Evolutionary conservation across 306 rosid genomes (phyloP).

Genomic region (Rubus idaeus): DNA sequence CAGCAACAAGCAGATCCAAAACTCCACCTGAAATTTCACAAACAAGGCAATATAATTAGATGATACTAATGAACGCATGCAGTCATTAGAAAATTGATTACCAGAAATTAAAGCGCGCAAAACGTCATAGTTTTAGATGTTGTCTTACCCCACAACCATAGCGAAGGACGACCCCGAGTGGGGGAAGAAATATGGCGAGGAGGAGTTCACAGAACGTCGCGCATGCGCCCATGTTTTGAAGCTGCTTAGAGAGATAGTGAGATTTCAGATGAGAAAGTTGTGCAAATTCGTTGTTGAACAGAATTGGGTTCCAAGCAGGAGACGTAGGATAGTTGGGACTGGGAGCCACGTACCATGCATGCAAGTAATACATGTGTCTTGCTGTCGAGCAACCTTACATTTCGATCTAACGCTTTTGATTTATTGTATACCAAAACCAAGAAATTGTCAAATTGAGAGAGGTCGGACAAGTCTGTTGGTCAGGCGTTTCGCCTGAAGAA

Average conservation of each 20-base stretch:
- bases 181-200: slow-evolving; percentile 39
- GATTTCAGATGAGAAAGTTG: slow-evolving; percentile 18
- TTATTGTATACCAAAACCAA: no score
- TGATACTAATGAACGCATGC: no score
- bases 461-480: no score
- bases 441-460: no score
- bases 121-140: not conserved
- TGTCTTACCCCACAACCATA: slow-evolving; percentile 33
- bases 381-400: not conserved
- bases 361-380: slow-evolving; percentile 2
- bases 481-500: no score
- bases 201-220: slow-evolving; percentile 32
- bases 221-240: slow-evolving; percentile 23
- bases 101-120: not conserved
- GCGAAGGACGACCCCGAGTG: slow-evolving; percentile 40
- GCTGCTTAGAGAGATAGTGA: not conserved
- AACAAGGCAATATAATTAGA: not conserved
- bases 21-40: slow-evolving; percentile 37
- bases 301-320: not conserved
- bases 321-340: not conserved
- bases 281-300: not conserved
- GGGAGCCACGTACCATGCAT: not conserved
- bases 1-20: slow-evolving; percentile 43
- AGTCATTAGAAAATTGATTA: no score
- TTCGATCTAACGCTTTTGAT: not conserved